Evolutionary conservation across 371 early-diverging fungal species (phyloP), one percentile per base, ranked within the genome.

Genomic region (Lichtheimia ramosa): DNA sequence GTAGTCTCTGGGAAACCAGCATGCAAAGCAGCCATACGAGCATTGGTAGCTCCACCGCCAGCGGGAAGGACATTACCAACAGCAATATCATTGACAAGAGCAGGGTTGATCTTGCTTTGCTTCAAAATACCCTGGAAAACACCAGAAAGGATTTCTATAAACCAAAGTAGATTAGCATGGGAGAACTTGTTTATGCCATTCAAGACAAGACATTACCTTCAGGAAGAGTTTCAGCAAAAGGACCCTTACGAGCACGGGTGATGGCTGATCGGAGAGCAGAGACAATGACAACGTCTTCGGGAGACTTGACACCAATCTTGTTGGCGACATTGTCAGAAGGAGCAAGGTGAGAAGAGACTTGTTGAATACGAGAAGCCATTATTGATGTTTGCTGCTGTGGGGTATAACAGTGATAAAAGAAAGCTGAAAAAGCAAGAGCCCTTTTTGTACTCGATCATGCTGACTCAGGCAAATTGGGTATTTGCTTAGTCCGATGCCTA

Each of bases 51-150:
- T 58, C 98, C 98, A 56, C 93, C 96, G 63, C 94, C 95, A 57
- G 94, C 89, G 63, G 94, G 90, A 62, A 95, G 83, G 56, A 96
- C 96, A 74, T 89, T 96, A 56, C 99, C 99, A 34, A 97, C 96
- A 72, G 88, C 87, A 62, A 98, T 91, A 73, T 98, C 99, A 55
- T 98, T 88, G 52, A 98, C 93, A 48, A 94, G 66, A 40, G 84
- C 79, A 43, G 96, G 95, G 69, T 97, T 92, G 61, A 98, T 86
- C 62, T 88, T 87, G 61, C 91, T 87, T 67, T 89, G 83, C 41
- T 90, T 88, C 49, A 94, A 69, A 40, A 92, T 68, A 49, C 82
- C 94, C 71, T 92, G 91, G 68, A 98, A 87, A 27, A 90, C 92
- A 58, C 84, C 86, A 46, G 94, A 91, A 57, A 98, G 83, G 23